Percentiles rank a stretch among this genome's conserved stretches.
Conservation (phyloP, 345 rosid species). For the Melaleuca quinquenervia region DNA sequence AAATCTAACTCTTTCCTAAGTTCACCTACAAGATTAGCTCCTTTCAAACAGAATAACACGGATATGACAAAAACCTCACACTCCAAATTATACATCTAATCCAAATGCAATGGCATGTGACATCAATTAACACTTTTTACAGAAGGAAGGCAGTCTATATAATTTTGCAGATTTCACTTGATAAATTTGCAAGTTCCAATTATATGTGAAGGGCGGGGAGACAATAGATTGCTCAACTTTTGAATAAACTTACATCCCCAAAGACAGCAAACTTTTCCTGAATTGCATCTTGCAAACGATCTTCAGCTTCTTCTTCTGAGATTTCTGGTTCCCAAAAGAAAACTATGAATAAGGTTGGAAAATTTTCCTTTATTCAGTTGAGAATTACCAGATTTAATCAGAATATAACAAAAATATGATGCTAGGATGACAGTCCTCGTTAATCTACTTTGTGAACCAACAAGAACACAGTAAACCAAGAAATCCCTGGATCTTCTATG, state of each 20-base stretch:
- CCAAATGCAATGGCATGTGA: background rate
- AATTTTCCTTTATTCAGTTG: background rate
- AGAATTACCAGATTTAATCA: background rate
- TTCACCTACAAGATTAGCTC: background rate
- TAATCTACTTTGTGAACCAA: background rate
- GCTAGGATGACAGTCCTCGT: background rate
- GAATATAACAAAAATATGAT: background rate
- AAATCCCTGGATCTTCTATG: background rate
- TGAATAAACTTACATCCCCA: constrained; percentile 67
- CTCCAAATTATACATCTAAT: background rate
- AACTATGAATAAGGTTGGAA: background rate
- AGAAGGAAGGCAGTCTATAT: background rate
- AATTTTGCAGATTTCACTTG: background rate
- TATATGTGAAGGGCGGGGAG: background rate
- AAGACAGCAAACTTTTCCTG: constrained; percentile 94
- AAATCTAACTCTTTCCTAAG: background rate
- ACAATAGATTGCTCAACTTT: background rate
- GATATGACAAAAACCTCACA: background rate
- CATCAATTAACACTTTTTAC: background rate
- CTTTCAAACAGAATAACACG: background rate
- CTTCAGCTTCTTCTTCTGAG: constrained; percentile 97
- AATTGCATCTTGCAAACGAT: constrained; percentile 83
- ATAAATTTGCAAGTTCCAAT: background rate
- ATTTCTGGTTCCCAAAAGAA: constrained; percentile 48
- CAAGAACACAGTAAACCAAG: background rate